phyloP scores from a whole-genome alignment of 2,329 filamentous ascomycete genomes.

The Emmonsiellopsis sp. region DNA sequence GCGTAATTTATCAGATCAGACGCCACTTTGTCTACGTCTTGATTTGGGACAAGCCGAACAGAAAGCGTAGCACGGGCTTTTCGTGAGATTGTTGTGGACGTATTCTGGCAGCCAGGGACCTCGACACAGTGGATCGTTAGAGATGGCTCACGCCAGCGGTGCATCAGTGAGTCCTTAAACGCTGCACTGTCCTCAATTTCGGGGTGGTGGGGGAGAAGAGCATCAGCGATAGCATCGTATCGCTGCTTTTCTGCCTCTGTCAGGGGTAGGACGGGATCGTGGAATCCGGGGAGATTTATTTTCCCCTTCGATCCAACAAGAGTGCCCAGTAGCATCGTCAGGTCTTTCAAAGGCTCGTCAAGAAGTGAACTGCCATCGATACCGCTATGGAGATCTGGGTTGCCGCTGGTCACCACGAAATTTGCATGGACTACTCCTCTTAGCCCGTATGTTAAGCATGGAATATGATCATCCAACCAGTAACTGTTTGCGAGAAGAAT shows the following conservation, averaged over 20 bases:
- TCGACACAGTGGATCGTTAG: conserved; percentile 90
- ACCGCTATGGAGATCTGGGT: conserved; percentile 86
- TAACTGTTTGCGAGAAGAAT: conserved; percentile 96
- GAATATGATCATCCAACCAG: conserved; percentile 93
- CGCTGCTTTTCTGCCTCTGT: conserved; percentile 67
- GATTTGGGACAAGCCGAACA: conserved; percentile 84
- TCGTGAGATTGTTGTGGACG: conserved; percentile 75
- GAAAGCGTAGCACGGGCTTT: conserved; percentile 83
- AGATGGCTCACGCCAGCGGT: conserved; percentile 89
- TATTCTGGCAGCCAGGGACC: conserved; percentile 78
- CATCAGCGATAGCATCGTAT: conserved; percentile 74
- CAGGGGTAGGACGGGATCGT: conserved; percentile 70
- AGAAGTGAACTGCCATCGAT: conserved; percentile 85
- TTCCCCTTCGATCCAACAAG: conserved; percentile 73
- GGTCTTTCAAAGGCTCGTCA: conserved; percentile 84
- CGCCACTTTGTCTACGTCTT: conserved; percentile 73
- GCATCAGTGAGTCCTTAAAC: conserved; percentile 81
- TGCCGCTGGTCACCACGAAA: conserved; percentile 73
- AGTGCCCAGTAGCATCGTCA: conserved; percentile 72
- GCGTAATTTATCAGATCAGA: conserved; percentile 59
- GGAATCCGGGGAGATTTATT: conserved; percentile 80
- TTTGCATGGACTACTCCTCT: conserved; percentile 91
- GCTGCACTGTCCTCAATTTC: conserved; percentile 53
- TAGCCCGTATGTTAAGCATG: conserved; percentile 89
- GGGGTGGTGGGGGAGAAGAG: conserved; percentile 64